Conservation (phyloP, 2,329 filamentous ascomycete genomes). For the Colletotrichum tofieldiae region DNA sequence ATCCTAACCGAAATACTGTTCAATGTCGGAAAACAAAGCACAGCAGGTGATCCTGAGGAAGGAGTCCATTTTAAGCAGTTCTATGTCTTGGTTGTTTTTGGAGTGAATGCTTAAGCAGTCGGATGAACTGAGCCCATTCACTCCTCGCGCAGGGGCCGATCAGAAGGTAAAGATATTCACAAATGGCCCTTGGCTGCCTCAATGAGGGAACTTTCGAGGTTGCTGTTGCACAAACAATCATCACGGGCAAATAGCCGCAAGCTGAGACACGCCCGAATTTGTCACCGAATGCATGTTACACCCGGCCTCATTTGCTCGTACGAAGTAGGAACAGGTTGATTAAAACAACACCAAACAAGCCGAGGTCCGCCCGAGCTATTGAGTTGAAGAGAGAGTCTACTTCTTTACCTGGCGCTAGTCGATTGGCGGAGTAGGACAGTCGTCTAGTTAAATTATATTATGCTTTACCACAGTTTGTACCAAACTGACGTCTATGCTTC, state of each 20-base stretch:
- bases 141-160: too few relatives aligned
- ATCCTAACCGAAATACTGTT: background rate
- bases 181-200: background rate
- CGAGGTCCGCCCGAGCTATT: background rate
- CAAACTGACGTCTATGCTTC: background rate
- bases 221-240: background rate
- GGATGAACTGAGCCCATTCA: too few relatives aligned
- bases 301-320: background rate
- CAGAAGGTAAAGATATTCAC: background rate
- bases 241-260: background rate
- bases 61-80: background rate
- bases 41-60: accelerated
- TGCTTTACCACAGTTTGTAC: background rate
- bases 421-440: too few relatives aligned
- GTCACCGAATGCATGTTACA: background rate
- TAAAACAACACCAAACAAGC: background rate
- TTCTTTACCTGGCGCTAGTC: background rate
- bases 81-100: too few relatives aligned
- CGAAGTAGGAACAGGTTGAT: background rate
- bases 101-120: background rate
- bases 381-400: background rate
- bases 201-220: background rate
- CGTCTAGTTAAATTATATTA: too few relatives aligned
- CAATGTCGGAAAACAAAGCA: background rate
- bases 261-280: background rate